phyloP scores from a whole-genome alignment of 2,329 filamentous ascomycete genomes.

The Arthroderma sp. region DNA sequence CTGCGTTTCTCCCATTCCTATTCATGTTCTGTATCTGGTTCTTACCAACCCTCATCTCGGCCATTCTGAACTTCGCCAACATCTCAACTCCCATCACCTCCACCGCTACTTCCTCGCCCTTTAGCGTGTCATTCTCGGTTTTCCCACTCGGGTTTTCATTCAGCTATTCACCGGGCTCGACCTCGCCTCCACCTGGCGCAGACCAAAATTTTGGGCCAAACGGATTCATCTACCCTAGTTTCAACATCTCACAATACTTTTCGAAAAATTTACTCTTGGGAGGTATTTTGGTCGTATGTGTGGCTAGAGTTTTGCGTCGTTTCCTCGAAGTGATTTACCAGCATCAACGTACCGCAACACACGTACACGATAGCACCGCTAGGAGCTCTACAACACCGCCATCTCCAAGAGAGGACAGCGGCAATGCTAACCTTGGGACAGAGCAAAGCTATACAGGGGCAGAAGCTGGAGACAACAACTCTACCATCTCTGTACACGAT shows the following conservation, averaged over 20 bases:
- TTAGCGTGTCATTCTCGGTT: slow-evolving; percentile 23
- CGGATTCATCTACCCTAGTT: slow-evolving; percentile 8
- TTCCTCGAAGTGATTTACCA: slow-evolving; percentile 8
- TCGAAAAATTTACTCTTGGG: slow-evolving; percentile 9
- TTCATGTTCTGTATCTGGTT: slow-evolving; percentile 5
- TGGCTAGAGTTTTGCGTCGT: slow-evolving; percentile 10
- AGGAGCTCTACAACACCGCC: background rate
- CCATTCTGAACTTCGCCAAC: background rate
- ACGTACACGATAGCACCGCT: background rate
- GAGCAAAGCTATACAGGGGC: background rate
- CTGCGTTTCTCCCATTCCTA: slow-evolving; percentile 5
- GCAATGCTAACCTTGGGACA: too few relatives aligned
- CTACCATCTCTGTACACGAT: background rate
- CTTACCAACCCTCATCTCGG: background rate
- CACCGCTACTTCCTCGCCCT: background rate
- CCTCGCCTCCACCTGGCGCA: background rate
- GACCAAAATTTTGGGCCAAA: background rate
- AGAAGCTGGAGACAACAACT: background rate
- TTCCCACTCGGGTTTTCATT: slow-evolving; percentile 28
- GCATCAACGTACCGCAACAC: background rate
- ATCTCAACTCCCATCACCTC: background rate
- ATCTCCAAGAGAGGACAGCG: background rate
- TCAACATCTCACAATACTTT: slow-evolving; percentile 6
- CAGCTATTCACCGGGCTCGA: slow-evolving; percentile 12
- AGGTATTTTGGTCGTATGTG: slow-evolving; percentile 6